phyloP scores from a whole-genome alignment of 1,284 basidiomycete species.

The Taiwanofungus camphoratus region DNA sequence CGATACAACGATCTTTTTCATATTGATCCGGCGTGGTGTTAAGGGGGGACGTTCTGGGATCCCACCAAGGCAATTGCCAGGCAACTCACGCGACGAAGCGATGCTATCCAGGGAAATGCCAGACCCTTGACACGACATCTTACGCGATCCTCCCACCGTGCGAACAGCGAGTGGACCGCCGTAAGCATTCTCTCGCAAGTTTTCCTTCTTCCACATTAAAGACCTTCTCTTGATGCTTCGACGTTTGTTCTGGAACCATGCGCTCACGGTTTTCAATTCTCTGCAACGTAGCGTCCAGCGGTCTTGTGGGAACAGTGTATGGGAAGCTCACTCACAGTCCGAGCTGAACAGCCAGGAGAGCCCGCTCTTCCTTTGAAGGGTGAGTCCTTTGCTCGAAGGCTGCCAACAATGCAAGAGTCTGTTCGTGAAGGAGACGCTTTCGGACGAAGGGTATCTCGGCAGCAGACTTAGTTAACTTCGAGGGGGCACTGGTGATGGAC shows the following conservation, averaged over 20 bases:
- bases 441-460: constrained; percentile 15
- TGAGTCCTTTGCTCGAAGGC: constrained; percentile 36
- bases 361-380: constrained; percentile 39
- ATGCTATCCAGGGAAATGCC: constrained; percentile 37
- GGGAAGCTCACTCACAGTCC: constrained; percentile 29
- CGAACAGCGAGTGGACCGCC: constrained; percentile 16
- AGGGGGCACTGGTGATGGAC: constrained; percentile 5
- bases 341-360: constrained; percentile 34
- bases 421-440: constrained; percentile 30
- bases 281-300: constrained; percentile 19
- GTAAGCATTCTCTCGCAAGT: constrained; percentile 24
- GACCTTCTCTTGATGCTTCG: constrained; percentile 37
- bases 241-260: constrained; percentile 50
- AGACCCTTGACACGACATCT: constrained; percentile 15
- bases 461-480: constrained; percentile 3
- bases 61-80: background rate
- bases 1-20: background rate
- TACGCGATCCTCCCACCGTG: constrained; percentile 12
- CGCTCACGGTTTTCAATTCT: constrained; percentile 43
- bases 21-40: constrained; percentile 21
- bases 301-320: background rate
- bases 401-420: constrained; percentile 34
- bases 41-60: constrained; percentile 23
- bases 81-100: constrained; percentile 31
- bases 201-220: constrained; percentile 23